phyloP scores from a whole-genome alignment of 2,329 filamentous ascomycete species.

The Biscogniauxia sp. region DNA sequence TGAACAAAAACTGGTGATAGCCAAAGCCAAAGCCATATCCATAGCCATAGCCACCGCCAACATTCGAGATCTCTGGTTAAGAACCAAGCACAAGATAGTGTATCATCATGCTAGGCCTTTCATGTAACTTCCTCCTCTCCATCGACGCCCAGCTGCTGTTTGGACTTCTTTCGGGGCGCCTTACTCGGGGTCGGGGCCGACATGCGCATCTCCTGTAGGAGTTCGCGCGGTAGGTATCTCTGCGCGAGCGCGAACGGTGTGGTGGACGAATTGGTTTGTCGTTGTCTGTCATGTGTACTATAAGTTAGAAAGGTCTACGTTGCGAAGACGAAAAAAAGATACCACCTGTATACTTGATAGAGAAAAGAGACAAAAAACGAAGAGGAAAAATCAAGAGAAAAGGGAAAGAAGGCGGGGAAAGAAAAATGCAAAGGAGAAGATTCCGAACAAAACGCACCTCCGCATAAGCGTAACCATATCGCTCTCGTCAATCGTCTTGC shows the following conservation, averaged over 20 bases:
- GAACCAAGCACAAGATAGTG: no score
- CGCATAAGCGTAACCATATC: conserved; percentile 81
- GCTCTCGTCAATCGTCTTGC: conserved; percentile 81
- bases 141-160: conserved; percentile 37
- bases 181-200: conserved; percentile 52
- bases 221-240: conserved; percentile 75
- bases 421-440: conserved; percentile 14
- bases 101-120: conserved; percentile 6
- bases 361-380: conserved; percentile 22
- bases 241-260: conserved; percentile 85
- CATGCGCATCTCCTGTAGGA: conserved; percentile 80
- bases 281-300: conserved; percentile 58
- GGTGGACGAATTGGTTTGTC: conserved; percentile 67
- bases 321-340: conserved; percentile 2
- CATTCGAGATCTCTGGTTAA: no score
- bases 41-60: no score
- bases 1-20: conserved; percentile 71
- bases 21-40: no score
- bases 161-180: conserved; percentile 40
- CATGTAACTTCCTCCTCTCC: conserved; percentile 38
- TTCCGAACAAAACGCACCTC: conserved; percentile 56
- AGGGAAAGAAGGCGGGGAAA: background rate
- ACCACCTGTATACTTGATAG: background rate
- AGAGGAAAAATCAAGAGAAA: conserved; percentile 18
- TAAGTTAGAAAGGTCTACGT: conserved; percentile 20